Percentiles rank a stretch among this genome's conserved stretches.
phyloP scores from a whole-genome alignment of 768 basidiomycete genomes.

The Boletus rufocinnamomeus region DNA sequence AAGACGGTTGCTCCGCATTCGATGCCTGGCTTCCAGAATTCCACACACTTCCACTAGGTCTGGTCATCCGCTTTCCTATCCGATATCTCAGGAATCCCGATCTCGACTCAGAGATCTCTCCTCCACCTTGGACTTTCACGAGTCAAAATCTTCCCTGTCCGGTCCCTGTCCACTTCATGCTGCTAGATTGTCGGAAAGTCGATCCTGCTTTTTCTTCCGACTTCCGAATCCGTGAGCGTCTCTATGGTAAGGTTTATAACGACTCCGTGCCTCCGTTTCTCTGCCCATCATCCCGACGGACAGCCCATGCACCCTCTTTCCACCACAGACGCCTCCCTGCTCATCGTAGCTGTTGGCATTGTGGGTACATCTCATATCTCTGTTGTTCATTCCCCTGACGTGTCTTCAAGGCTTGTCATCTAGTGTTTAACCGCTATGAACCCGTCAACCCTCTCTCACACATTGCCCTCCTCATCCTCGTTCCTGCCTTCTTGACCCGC shows the following conservation, averaged over 20 bases:
- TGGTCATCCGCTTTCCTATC: constrained; percentile 15
- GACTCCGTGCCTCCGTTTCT: constrained; percentile 13
- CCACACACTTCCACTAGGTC: constrained; percentile 5
- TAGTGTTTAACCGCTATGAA: constrained; percentile 36
- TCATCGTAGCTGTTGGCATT: constrained; percentile 25
- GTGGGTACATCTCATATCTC: constrained; percentile 17
- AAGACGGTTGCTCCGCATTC: constrained; percentile 27
- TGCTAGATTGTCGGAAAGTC: constrained; percentile 40
- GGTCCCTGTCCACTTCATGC: constrained; percentile 25
- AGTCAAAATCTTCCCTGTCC: constrained; percentile 26
- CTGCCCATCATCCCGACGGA: constrained; percentile 19
- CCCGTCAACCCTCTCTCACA: constrained; percentile 31
- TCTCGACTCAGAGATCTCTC: constrained; percentile 24
- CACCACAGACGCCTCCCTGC: constrained; percentile 23
- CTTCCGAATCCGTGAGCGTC: constrained; percentile 36
- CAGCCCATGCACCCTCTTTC: constrained; percentile 23
- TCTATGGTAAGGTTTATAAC: constrained; percentile 28
- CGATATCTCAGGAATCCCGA: constrained; percentile 18
- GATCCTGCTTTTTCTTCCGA: constrained; percentile 35
- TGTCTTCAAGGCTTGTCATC: constrained; percentile 28
- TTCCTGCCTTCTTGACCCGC: constrained; percentile 25
- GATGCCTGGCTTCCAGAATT: constrained; percentile 25
- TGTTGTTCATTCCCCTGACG: constrained; percentile 10
- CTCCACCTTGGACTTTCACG: constrained; percentile 9
- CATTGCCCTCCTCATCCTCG: constrained; percentile 23